Conservation (phyloP, 495 filamentous ascomycete genomes). For the Hypoxylon intermedium region DNA sequence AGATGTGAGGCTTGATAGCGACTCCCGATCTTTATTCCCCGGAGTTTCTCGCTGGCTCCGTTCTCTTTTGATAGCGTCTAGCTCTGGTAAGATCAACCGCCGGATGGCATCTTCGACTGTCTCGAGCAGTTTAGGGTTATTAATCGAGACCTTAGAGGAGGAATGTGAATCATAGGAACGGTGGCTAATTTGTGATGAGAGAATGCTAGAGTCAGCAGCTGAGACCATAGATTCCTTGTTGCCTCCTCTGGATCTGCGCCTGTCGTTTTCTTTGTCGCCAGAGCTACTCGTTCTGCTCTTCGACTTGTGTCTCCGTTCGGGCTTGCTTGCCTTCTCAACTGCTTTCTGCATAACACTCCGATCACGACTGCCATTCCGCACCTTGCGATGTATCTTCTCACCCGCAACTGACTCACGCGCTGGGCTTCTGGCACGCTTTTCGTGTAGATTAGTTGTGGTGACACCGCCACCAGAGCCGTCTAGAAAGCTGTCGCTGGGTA, state of each 20-base stretch:
- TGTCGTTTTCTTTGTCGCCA: constrained; percentile 67
- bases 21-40: constrained; percentile 55
- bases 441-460: constrained; percentile 36
- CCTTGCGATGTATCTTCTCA: constrained; percentile 57
- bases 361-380: constrained; percentile 52
- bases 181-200: constrained; percentile 74
- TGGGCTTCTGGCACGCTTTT: constrained; percentile 49
- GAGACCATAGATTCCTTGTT: constrained; percentile 69
- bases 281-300: constrained; percentile 67
- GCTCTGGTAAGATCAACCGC: constrained; percentile 86
- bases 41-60: constrained; percentile 69
- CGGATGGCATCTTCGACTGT: constrained; percentile 96
- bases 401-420: constrained; percentile 51
- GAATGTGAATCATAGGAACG: constrained; percentile 78
- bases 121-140: constrained; percentile 93
- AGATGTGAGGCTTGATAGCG: constrained; percentile 63
- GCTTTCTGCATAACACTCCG: constrained; percentile 39
- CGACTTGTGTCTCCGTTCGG: constrained; percentile 60
- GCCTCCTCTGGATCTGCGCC: constrained; percentile 67
- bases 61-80: constrained; percentile 88
- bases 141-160: constrained; percentile 82
- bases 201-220: constrained; percentile 72
- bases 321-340: constrained; percentile 46
- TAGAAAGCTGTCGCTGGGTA: constrained; percentile 89
- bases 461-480: constrained; percentile 63